Percentiles rank a stretch among this genome's conserved stretches.
Conservation (phyloP, 495 filamentous ascomycete species). For the Talaromyces stipitatus region DNA sequence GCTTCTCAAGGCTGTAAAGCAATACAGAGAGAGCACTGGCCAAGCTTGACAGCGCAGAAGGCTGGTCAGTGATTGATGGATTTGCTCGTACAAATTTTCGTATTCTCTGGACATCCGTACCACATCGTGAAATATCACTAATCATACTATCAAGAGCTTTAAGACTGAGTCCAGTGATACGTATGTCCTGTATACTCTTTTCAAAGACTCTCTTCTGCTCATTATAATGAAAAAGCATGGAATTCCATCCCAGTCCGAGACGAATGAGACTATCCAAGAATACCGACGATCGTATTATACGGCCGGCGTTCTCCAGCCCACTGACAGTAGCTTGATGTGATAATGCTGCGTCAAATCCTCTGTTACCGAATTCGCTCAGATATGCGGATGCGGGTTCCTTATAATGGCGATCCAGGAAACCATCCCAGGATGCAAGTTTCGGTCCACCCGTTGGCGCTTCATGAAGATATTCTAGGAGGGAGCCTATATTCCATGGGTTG, state of each 20-base stretch:
- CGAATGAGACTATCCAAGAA: conserved; percentile 58
- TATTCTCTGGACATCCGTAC: conserved; percentile 55
- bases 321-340: conserved; percentile 16
- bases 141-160: conserved; percentile 49
- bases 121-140: conserved; percentile 55
- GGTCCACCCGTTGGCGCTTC: conserved; percentile 11
- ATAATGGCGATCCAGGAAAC: conserved; percentile 40
- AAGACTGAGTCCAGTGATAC: conserved; percentile 63
- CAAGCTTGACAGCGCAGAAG: conserved; percentile 29
- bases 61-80: conserved; percentile 17
- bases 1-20: conserved; percentile 30
- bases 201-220: conserved; percentile 47
- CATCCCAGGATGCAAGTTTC: conserved; percentile 66
- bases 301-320: conserved; percentile 7
- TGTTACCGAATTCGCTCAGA: conserved; percentile 68
- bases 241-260: conserved; percentile 74
- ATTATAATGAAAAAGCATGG: conserved; percentile 69
- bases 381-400: conserved; percentile 49
- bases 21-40: conserved; percentile 26
- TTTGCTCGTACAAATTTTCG: conserved; percentile 47
- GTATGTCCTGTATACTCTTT: conserved; percentile 43
- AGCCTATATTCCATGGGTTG: conserved; percentile 28
- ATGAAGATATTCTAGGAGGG: conserved; percentile 32
- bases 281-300: conserved; percentile 28
- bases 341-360: conserved; percentile 63